These are phyloP conservation scores for Ensete glaucum DNA, from an alignment of 176 grass and related monocot species.

Conservation along the genomic window DNA sequence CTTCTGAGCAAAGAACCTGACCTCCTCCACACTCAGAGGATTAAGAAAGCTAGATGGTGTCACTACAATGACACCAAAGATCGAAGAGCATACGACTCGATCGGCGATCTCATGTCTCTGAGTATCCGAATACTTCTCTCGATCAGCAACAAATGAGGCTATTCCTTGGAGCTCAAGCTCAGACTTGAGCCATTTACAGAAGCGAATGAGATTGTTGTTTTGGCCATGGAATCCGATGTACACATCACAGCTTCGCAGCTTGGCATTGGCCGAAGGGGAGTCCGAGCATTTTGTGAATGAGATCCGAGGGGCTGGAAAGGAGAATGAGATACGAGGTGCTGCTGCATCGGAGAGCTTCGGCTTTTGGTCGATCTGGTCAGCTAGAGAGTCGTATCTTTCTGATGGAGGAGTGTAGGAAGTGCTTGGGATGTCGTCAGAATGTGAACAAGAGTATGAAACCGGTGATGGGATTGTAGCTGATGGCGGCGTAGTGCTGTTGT, in stretches of 20 bases:
- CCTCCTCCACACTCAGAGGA: conserved; percentile 79
- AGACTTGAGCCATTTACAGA: conserved; percentile 93
- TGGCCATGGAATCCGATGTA: conserved; percentile 93
- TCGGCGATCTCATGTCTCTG: conserved; percentile 89
- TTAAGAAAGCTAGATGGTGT: conserved; percentile 81
- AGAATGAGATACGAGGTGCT: conserved; percentile 66
- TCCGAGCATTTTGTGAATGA: conserved; percentile 68
- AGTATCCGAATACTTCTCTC: conserved; percentile 76
- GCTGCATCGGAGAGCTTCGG: conserved; percentile 61
- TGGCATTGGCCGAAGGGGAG: conserved; percentile 80
- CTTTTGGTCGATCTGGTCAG: conserved; percentile 44
- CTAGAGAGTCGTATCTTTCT: conserved; percentile 59
- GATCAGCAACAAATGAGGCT: conserved; percentile 80
- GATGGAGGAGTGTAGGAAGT: conserved; percentile 78
- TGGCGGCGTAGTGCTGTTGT: not conserved
- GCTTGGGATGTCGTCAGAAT: conserved; percentile 72
- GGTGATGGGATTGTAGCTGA: conserved; percentile 36
- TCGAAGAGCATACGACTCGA: conserved; percentile 75
- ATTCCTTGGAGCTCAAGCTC: conserved; percentile 96
- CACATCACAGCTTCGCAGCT: conserved; percentile 83
- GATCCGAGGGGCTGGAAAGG: conserved; percentile 79
- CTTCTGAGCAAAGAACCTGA: conserved; percentile 94
- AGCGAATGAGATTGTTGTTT: conserved; percentile 54
- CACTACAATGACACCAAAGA: conserved; percentile 65
- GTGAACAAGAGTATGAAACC: conserved; percentile 47